A percentile compares a stretch with the other conserved stretches of the same genome.
These are phyloP conservation scores for Galerina marginata DNA, from an alignment of 768 basidiomycete genomes.

Conservation along the genomic window DNA sequence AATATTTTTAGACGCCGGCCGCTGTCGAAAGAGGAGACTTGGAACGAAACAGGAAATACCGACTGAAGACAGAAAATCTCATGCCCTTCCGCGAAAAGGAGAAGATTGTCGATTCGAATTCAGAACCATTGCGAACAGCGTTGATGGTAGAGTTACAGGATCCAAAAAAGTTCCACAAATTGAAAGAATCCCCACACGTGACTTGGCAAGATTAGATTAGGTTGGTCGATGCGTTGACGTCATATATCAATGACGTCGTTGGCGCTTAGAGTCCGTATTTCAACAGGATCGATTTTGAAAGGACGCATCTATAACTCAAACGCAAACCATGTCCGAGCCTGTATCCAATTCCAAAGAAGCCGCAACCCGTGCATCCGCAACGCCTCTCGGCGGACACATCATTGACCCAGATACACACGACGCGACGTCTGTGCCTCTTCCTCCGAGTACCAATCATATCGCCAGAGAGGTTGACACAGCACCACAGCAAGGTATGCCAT, in stretches of 20 bases:
- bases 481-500: background rate
- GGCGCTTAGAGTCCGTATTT: background rate
- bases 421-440: background rate
- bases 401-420: background rate
- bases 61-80: no score
- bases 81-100: no score
- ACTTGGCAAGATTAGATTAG: no score
- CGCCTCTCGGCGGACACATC: background rate
- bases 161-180: no score
- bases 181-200: no score
- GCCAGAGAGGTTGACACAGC: background rate
- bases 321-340: conserved; percentile 1
- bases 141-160: no score
- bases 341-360: background rate
- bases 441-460: background rate
- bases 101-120: no score
- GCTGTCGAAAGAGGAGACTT: no score
- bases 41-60: no score
- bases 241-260: background rate
- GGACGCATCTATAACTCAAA: background rate
- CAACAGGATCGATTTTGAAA: background rate
- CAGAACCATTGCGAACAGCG: no score
- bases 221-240: no score
- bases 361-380: background rate
- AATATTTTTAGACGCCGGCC: no score